Conservation (phyloP, 1,284 basidiomycete genomes). For the Leccinum glutinopallens region DNA sequence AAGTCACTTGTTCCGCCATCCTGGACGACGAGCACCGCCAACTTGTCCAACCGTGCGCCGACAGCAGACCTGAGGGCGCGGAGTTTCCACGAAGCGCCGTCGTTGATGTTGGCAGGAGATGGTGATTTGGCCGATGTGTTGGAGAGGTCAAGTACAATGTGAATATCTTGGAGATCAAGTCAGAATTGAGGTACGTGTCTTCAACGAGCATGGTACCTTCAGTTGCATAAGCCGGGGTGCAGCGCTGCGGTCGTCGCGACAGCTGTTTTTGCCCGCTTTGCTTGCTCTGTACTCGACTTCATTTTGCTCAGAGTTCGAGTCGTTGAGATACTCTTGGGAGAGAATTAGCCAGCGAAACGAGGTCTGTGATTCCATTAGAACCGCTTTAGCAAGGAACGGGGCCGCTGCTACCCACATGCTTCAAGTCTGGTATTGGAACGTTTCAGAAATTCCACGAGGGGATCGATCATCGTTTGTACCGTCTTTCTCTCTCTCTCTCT, state of each 20-base stretch:
- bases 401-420: slow-evolving; percentile 67
- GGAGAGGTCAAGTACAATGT: background rate
- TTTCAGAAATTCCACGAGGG: slow-evolving; percentile 87
- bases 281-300: background rate
- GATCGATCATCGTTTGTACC: slow-evolving; percentile 88
- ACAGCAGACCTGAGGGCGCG: slow-evolving; percentile 58
- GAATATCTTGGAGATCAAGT: background rate
- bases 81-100: slow-evolving; percentile 69
- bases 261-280: background rate
- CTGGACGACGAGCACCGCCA: slow-evolving; percentile 65
- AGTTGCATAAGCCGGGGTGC: too few species aligned
- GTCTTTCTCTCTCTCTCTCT: slow-evolving; percentile 40
- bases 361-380: slow-evolving; percentile 6
- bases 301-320: background rate
- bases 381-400: background rate
- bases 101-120: slow-evolving; percentile 47
- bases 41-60: slow-evolving; percentile 54
- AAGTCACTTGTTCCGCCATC: slow-evolving; percentile 50
- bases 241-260: background rate
- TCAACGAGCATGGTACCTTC: too few species aligned
- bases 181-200: too few species aligned
- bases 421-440: slow-evolving; percentile 91
- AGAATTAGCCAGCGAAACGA: slow-evolving; percentile 75
- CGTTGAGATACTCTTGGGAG: background rate
- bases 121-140: background rate